Evolutionary conservation across 139 green algal species (phyloP), one percentile per base, ranked within the genome.

Genomic region (Parachlorella kessleri): DNA sequence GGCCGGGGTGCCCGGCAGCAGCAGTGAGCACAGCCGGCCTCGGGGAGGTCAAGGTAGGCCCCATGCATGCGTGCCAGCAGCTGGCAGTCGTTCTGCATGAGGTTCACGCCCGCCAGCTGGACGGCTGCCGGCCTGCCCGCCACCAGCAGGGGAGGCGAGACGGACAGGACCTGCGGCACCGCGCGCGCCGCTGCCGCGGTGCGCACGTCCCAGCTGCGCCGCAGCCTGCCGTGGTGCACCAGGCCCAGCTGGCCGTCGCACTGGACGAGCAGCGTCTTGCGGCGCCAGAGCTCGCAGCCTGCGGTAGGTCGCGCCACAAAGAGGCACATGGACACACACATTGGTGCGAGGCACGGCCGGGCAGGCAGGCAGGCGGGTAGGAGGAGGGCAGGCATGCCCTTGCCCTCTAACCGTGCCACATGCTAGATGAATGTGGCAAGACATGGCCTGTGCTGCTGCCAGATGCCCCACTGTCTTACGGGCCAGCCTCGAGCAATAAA

Each of bases 221-320:
- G 40, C 53, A 88, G 65, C 6, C 30, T 48, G 37, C 83, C 83
- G 5, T 59, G 21, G 54, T 86, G 55, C 48, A 90, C 82, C 53
- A 90, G 38, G 40, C 83, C 81, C 55, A 83, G 66, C 59, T 82
- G 70, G 3, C 18, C 65, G 24, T 75, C 79, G 2, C 55, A 55
- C 83, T 90, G 85, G 48, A 89, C 70, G 32, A 90, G 69, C 79
- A 88, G 55, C 35, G 78, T 79, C 26, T 73, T 76, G 24, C 4
- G 69, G 70, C 59, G 70, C 85, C 85, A 90, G 30, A 88, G 39
- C 8, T 26, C 41, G 63, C 71, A 73, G 53, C 68, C 65, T 88
- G 66, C 80, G 74, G 36, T 74, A 24, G 37, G 38, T 33, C 35
- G 18, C 26, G 37, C 36, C 5, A 6, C 67, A 54, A 36, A 59